phyloP scores from a whole-genome alignment of 1,284 basidiomycete genomes.

The Ustilago sp. region DNA sequence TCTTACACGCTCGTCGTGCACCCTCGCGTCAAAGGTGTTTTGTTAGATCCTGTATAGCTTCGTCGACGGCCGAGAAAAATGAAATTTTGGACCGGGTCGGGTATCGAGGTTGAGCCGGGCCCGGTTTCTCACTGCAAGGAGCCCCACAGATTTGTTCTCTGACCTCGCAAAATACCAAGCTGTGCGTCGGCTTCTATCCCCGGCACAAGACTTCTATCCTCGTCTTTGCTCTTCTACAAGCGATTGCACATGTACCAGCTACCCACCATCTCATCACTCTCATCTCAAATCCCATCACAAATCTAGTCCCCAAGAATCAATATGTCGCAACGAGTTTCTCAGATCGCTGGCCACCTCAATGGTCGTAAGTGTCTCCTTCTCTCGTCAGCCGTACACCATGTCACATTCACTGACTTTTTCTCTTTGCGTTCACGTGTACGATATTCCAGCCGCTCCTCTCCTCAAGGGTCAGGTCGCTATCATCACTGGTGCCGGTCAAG shows the following conservation, averaged over 20 bases:
- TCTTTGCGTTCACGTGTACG: not conserved
- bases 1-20: slow-evolving; percentile 7
- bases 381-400: not conserved
- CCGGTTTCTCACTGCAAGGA: slow-evolving; percentile 6
- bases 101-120: slow-evolving; percentile 23
- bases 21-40: not conserved
- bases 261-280: not conserved
- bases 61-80: slow-evolving; percentile 20
- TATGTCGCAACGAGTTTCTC: slow-evolving; percentile 51
- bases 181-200: slow-evolving; percentile 17
- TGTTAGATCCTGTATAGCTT: not conserved
- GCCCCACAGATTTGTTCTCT: slow-evolving; percentile 13
- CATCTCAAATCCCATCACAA: not conserved
- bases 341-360: slow-evolving; percentile 52
- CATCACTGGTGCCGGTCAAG: slow-evolving; percentile 76
- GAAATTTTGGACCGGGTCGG: slow-evolving; percentile 1
- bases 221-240: not conserved
- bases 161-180: not conserved
- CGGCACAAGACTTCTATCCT: slow-evolving; percentile 8
- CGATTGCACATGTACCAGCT: not conserved
- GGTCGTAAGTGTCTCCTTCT: slow-evolving; percentile 40
- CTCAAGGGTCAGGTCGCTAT: slow-evolving; percentile 81
- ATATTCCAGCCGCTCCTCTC: slow-evolving; percentile 37
- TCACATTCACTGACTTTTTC: not conserved
- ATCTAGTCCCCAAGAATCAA: not conserved